Percentiles rank a stretch among this genome's conserved stretches.
These are phyloP conservation scores for Mycena kentingensis DNA, from an alignment of 768 basidiomycete species.

Conservation along the genomic window DNA sequence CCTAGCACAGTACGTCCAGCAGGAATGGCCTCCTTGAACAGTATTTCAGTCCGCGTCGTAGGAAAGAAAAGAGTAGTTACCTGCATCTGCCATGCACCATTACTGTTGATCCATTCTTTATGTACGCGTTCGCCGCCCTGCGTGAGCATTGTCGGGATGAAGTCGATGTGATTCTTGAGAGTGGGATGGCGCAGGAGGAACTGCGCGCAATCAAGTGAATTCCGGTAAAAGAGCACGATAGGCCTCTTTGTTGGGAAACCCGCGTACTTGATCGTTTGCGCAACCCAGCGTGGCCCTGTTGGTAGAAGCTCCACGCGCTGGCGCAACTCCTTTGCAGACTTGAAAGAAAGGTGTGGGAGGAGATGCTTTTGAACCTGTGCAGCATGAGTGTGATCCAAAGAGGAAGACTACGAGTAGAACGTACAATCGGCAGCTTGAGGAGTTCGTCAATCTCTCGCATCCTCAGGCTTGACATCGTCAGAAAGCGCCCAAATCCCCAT, in stretches of 20 bases:
- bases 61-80: constrained; percentile 14
- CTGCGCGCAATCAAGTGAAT: constrained; percentile 30
- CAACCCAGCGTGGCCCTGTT: constrained; percentile 24
- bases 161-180: constrained; percentile 23
- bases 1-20: constrained; percentile 12
- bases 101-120: constrained; percentile 28
- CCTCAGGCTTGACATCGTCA: constrained; percentile 30
- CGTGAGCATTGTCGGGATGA: constrained; percentile 23
- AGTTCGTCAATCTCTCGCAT: constrained; percentile 32
- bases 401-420: not conserved
- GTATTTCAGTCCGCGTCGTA: not conserved
- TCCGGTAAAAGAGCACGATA: constrained; percentile 25
- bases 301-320: constrained; percentile 22
- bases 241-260: constrained; percentile 19
- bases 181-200: constrained; percentile 28
- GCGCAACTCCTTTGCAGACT: constrained; percentile 21
- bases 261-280: constrained; percentile 1
- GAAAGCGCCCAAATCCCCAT: constrained; percentile 36
- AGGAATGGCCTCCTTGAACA: not conserved
- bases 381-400: too few species aligned
- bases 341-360: constrained; percentile 12
- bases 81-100: constrained; percentile 30
- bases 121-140: constrained; percentile 17
- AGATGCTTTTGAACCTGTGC: not conserved
- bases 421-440: constrained; percentile 29